Conservation (phyloP, 2,329 filamentous ascomycete species). For the Cladosporium velox region DNA sequence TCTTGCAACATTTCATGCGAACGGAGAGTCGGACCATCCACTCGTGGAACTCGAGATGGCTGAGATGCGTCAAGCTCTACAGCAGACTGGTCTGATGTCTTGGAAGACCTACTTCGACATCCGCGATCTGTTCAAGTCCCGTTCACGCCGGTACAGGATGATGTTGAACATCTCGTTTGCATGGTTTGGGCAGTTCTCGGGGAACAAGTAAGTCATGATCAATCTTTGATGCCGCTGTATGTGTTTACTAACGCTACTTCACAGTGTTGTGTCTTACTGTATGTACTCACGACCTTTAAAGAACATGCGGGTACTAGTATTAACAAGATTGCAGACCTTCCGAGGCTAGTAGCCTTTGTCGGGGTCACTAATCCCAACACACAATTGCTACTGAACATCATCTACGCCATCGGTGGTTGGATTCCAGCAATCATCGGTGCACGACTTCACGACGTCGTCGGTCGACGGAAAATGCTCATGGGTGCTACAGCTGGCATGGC, state of each 20-base stretch:
- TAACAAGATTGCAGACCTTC: background rate
- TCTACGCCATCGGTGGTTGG: conserved; percentile 39
- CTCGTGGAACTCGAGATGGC: conserved; percentile 45
- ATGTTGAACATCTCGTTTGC: conserved; percentile 44
- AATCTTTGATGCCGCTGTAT: background rate
- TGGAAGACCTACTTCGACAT: conserved; percentile 49
- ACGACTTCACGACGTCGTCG: conserved; percentile 6
- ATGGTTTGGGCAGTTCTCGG: conserved; percentile 45
- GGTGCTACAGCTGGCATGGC: conserved; percentile 7
- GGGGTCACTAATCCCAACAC: conserved; percentile 41
- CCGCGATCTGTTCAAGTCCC: conserved; percentile 52
- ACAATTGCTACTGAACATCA: conserved; percentile 45
- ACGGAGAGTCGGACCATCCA: conserved; percentile 48
- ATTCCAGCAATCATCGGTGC: conserved; percentile 14
- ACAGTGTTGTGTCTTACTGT: conserved; percentile 37
- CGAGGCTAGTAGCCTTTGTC: conserved; percentile 40
- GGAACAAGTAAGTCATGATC: conserved; percentile 27
- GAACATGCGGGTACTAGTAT: background rate
- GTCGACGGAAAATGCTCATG: conserved; percentile 12
- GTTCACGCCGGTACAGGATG: conserved; percentile 53
- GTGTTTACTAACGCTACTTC: conserved; percentile 20
- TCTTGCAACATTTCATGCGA: conserved; percentile 49
- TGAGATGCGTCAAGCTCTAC: conserved; percentile 9
- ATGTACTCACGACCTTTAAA: background rate
- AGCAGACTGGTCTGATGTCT: conserved; percentile 4